Evolutionary conservation across 2,329 filamentous ascomycete species (phyloP), one percentile per base, ranked within the genome.

Genomic region (Cytospora leucostoma): DNA sequence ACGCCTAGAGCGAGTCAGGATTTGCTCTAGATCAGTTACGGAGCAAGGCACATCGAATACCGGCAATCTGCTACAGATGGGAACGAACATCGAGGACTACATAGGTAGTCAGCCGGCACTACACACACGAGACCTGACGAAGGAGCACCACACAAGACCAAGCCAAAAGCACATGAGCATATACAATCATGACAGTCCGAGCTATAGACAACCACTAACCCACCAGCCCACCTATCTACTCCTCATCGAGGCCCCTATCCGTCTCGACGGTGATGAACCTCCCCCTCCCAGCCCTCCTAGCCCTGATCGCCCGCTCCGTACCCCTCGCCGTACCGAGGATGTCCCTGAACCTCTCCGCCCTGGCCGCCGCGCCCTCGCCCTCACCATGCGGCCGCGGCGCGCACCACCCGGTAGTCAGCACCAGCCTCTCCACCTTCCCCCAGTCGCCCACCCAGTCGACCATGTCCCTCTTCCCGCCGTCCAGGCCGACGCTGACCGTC

Each of bases 361-460:
- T 69, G 15, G 71, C 67, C 3, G 75, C 73, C 21, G 78, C 73
- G 2, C 75, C 73, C 1, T 69, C 66, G 27, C 27, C 27, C 27
- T 27, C 27, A 4, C 27, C 27, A 2, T 27, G n/a, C 11, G 77
- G 69, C 1, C 67, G 73, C 17, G 51, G 47, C 7, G 38, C 38
- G 68, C 80, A 82, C 1, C 83, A 82, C 0, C n/a, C n/a, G n/a
- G 78, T 76, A 33, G 71, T 74, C 61, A 85, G 74, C 37, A 79
- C 72, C 61, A 85, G 67, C 11, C 73, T 74, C 0, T 74, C 76
- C 3, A 85, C 73, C 70, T 84, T 84, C 33, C 82, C 80, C 83
- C 83, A 85, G 49, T 78, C 75, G 4, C 76, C 77, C 0, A 73
- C 75, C 84, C 84, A 87, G 68, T 87, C 84, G 11, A 86, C 75